Conservation (phyloP, 768 basidiomycete species). For the Mycena galopus region DNA sequence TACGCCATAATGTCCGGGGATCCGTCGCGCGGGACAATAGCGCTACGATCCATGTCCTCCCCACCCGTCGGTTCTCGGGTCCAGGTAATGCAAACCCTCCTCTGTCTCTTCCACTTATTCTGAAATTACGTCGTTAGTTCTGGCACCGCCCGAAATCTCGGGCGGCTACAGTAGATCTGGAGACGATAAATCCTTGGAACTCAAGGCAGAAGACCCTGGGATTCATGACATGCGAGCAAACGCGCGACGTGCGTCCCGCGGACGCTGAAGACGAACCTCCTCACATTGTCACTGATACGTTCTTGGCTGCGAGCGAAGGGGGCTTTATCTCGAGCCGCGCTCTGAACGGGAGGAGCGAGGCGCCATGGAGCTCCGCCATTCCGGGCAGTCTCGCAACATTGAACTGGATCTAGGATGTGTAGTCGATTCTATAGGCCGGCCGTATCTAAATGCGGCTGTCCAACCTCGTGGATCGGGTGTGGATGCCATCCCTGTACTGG, state of each 20-base stretch:
- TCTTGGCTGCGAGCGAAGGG: slow-evolving; percentile 68
- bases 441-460: no score
- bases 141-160: slow-evolving; percentile 52
- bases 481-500: no score
- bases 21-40: slow-evolving; percentile 76
- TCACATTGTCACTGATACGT: slow-evolving; percentile 45
- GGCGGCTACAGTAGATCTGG: slow-evolving; percentile 9
- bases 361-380: slow-evolving; percentile 57
- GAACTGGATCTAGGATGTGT: slow-evolving; percentile 33
- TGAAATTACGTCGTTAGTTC: slow-evolving; percentile 47
- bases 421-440: no score
- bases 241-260: neutral
- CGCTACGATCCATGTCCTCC: slow-evolving; percentile 66
- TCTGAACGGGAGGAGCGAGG: slow-evolving; percentile 34
- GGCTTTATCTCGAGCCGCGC: slow-evolving; percentile 57
- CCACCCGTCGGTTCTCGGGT: slow-evolving; percentile 65
- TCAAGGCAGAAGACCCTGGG: slow-evolving; percentile 20
- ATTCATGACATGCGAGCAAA: slow-evolving; percentile 40
- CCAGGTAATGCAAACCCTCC: slow-evolving; percentile 49
- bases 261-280: slow-evolving; percentile 19
- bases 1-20: slow-evolving; percentile 78
- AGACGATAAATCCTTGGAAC: slow-evolving; percentile 5
- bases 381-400: slow-evolving; percentile 50
- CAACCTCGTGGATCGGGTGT: no score
- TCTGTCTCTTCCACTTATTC: slow-evolving; percentile 2